Percentiles rank a stretch among this genome's conserved stretches.
These are phyloP conservation scores for Saturnispora halmiae DNA, from an alignment of 805 yeast species.

Conservation along the genomic window DNA sequence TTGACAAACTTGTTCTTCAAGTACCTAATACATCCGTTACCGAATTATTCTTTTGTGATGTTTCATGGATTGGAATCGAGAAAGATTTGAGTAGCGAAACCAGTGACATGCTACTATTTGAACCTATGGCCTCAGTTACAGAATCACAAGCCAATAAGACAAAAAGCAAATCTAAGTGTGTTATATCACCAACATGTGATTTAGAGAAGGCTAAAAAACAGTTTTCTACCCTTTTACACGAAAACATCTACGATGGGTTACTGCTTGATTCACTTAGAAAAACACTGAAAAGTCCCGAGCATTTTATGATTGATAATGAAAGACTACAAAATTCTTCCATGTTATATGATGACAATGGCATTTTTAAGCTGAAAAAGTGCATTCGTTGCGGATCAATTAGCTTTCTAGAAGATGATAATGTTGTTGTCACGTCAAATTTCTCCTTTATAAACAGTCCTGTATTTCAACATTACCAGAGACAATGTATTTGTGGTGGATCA, in stretches of 20 bases:
- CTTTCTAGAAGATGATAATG: slow-evolving; percentile 30
- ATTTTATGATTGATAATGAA: slow-evolving; percentile 15
- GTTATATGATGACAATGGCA: neutral
- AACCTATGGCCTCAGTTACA: neutral
- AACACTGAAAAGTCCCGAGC: slow-evolving; percentile 23
- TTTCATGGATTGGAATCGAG: slow-evolving; percentile 49
- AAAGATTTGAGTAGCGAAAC: neutral
- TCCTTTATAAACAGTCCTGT: slow-evolving; percentile 25
- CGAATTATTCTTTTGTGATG: slow-evolving; percentile 53
- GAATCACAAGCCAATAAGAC: neutral
- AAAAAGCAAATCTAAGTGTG: neutral
- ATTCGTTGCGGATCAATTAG: slow-evolving; percentile 30
- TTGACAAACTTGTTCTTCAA: slow-evolving; percentile 30
- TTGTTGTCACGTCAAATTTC: slow-evolving; percentile 24
- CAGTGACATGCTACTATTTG: neutral
- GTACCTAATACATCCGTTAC: slow-evolving; percentile 41
- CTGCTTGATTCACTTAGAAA: slow-evolving; percentile 28
- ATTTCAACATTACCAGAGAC: slow-evolving; percentile 41
- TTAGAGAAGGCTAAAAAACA: slow-evolving; percentile 10
- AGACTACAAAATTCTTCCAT: neutral
- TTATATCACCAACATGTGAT: slow-evolving; percentile 6
- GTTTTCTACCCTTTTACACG: slow-evolving; percentile 17
- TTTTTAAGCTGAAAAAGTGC: slow-evolving; percentile 23
- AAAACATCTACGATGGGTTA: slow-evolving; percentile 22
- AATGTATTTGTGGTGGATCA: slow-evolving; percentile 70